Conservation (phyloP, 345 rosid species). For the Gossypium stocksii region DNA sequence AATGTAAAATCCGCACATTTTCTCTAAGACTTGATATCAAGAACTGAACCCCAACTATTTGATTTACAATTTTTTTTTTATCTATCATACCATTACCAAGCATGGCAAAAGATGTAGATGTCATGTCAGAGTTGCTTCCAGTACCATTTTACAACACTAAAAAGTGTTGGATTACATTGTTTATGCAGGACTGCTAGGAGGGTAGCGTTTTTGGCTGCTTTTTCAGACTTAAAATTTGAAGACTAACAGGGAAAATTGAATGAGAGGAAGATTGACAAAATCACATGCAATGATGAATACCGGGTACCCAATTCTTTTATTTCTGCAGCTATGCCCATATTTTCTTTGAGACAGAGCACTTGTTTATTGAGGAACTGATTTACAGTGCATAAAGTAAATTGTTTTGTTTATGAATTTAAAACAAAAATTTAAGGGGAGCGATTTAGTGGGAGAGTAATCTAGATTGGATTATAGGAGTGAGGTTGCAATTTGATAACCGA, state of each 20-base stretch:
- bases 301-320: background rate
- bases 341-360: too few relatives aligned
- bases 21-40: background rate
- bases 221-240: background rate
- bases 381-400: too few relatives aligned
- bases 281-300: background rate
- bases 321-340: background rate
- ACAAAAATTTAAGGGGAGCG: too few relatives aligned
- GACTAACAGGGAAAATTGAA: background rate
- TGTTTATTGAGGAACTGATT: too few relatives aligned
- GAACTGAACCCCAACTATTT: background rate
- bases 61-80: background rate
- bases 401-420: too few relatives aligned
- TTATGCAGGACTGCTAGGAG: conserved; percentile 7
- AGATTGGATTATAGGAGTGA: too few relatives aligned
- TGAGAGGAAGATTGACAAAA: background rate
- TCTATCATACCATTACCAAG: background rate
- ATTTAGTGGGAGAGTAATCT: too few relatives aligned
- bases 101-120: background rate
- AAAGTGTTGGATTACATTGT: background rate
- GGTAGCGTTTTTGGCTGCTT: background rate
- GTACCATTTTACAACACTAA: background rate
- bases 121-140: background rate
- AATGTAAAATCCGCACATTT: background rate
- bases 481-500: too few relatives aligned